Evolutionary conservation across 768 basidiomycete species (phyloP).

Genomic region (Dacryopinax spathularia): DNA sequence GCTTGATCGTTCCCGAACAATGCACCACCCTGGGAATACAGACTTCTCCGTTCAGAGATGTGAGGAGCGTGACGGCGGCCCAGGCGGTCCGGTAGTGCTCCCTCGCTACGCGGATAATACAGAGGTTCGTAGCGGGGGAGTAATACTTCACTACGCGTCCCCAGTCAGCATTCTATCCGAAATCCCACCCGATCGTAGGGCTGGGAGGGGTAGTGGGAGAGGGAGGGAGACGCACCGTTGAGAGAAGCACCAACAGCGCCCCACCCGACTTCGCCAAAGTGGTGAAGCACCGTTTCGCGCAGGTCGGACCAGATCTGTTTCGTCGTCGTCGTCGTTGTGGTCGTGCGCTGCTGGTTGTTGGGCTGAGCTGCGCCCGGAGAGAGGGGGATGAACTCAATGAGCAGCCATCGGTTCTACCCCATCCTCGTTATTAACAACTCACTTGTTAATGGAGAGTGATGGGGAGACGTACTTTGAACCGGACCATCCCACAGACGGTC

Average conservation of each 20-base stretch:
- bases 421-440: no score
- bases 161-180: conserved; percentile 10
- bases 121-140: conserved; percentile 67
- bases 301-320: conserved; percentile 56
- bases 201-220: background rate
- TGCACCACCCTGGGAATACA: conserved; percentile 68
- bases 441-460: no score
- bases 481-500: conserved; percentile 38
- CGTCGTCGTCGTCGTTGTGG: conserved; percentile 19
- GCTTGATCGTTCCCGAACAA: conserved; percentile 76
- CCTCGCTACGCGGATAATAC: conserved; percentile 72
- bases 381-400: conserved; percentile 62
- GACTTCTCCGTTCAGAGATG: conserved; percentile 40
- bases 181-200: background rate
- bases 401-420: conserved; percentile 83
- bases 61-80: conserved; percentile 62
- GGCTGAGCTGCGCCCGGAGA: conserved; percentile 9
- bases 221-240: conserved; percentile 36
- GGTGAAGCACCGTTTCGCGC: conserved; percentile 48
- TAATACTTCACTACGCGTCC: conserved; percentile 62
- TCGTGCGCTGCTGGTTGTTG: conserved; percentile 16
- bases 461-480: conserved; percentile 42
- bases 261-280: conserved; percentile 82
- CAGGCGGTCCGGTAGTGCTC: conserved; percentile 68
- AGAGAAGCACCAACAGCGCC: conserved; percentile 61